Base-by-base conservation (phyloP, 768 basidiomycete genomes). In the Tephrocybe sp. region DNA sequence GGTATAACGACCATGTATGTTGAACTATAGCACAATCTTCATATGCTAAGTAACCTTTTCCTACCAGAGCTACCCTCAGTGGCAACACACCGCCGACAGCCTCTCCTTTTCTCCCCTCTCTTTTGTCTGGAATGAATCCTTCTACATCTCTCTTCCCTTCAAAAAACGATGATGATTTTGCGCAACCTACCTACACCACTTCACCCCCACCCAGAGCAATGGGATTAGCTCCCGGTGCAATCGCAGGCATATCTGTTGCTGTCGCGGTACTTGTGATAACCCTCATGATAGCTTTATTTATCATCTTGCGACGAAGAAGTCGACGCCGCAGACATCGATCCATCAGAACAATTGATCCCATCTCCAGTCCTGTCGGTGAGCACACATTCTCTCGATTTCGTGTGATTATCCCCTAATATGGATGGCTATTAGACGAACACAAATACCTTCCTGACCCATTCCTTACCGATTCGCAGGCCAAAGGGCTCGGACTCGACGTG, bases 401-500 rank as follows among this genome's bases (percentile, higher is more conserved):
- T 4, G 7, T 18, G 5, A n/a, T 45, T 7, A 34, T 15, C 26
- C 11, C 14, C 21, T n/a, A 3, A 12, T 11, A 24, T 24, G 8
- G 21, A 36, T 26, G 8, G 9, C 40, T 11, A 18, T 15, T 21
- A 57, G 56, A 21, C 33, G 51, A 58, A 38, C 53, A 49, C 11
- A 26, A 23, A 24, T 55, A 33, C 18, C 18, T 42, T 8, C 49
- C 54, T 14, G 54, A 58, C 48, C 59, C 59, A 42, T 60, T 60
- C 49, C 48, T 60, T 25, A 60, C 59, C 34, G 56, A 60, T 43
- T 26, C 24, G 1, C 45, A 60, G 48, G 56, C 54, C 40, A 34
- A 44, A 55, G 48, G 51, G 12, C 46, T 60, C 9, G 59, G 59
- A 12, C 39, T 50, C 12, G 54, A 60, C 39, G 26, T 39, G 4